These are phyloP conservation scores for Pythium phragmitis DNA, from an alignment of 352 stramenopile genomes.

Conservation along the genomic window DNA sequence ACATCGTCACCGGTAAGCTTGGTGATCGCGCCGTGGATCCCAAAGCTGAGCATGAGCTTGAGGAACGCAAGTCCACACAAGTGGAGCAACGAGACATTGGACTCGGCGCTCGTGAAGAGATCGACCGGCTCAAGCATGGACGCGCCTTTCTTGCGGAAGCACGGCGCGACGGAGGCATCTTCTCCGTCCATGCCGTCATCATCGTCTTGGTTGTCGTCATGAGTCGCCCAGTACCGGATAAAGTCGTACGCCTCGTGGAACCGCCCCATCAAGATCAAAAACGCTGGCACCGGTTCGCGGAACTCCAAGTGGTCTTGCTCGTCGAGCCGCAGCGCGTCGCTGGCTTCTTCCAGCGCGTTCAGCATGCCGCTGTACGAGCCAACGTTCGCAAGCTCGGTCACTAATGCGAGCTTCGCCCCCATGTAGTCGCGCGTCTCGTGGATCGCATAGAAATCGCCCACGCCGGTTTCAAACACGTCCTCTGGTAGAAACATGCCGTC, in stretches of 20 bases:
- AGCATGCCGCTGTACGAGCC: neutral
- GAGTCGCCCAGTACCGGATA: slow-evolving; percentile 9
- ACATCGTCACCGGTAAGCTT: slow-evolving; percentile 1
- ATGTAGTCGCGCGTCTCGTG: slow-evolving; percentile 22
- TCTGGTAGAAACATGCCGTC: slow-evolving; percentile 8
- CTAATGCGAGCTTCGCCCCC: slow-evolving; percentile 21
- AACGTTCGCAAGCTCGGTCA: slow-evolving; percentile 2
- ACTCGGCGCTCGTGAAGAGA: neutral
- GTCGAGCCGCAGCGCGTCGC: slow-evolving; percentile 19
- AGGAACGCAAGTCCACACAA: slow-evolving; percentile 7
- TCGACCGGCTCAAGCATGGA: slow-evolving; percentile 10
- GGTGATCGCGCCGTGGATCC: slow-evolving; percentile 2
- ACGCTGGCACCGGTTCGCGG: slow-evolving; percentile 8
- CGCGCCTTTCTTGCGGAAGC: slow-evolving; percentile 6
- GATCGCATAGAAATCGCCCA: slow-evolving; percentile 20
- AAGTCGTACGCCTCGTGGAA: slow-evolving; percentile 21
- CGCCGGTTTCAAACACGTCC: slow-evolving; percentile 18
- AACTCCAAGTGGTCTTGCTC: slow-evolving; percentile 9
- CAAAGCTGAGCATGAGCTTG: slow-evolving; percentile 8
- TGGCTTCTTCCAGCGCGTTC: slow-evolving; percentile 8
- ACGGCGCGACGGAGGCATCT: slow-evolving; percentile 2
- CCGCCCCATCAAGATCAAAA: slow-evolving; percentile 6
- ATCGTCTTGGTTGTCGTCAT: slow-evolving; percentile 6
- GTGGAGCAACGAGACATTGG: neutral
- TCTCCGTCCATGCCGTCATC: slow-evolving; percentile 2